These are phyloP conservation scores for Boletus edulis DNA, from an alignment of 768 basidiomycete species.

Conservation along the genomic window DNA sequence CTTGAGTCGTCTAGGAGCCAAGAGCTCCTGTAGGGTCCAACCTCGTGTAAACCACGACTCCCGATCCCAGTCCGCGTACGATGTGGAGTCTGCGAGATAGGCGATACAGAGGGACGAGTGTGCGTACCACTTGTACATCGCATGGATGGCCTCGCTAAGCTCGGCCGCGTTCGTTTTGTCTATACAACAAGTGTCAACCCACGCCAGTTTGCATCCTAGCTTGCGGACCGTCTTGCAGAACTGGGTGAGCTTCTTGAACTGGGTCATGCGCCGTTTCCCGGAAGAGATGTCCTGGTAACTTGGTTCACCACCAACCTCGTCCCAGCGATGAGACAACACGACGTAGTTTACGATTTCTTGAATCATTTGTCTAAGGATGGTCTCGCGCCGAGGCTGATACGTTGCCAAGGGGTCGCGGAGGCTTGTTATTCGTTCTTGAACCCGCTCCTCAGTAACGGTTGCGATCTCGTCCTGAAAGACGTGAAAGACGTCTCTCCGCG, in stretches of 20 bases:
- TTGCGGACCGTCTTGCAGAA: constrained; percentile 2
- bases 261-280: not conserved
- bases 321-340: constrained; percentile 17
- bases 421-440: not conserved
- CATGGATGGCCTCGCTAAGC: constrained; percentile 20
- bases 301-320: constrained; percentile 7
- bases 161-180: constrained; percentile 14
- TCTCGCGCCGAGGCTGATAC: constrained; percentile 2
- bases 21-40: not conserved
- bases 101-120: constrained; percentile 19
- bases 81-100: constrained; percentile 8
- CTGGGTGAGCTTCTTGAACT: constrained; percentile 1
- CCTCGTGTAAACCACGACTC: not conserved
- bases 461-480: constrained; percentile 6
- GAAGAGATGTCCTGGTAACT: constrained; percentile 2
- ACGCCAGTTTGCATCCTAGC: constrained; percentile 2
- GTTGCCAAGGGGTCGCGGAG: not conserved
- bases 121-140: constrained; percentile 25
- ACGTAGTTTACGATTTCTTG: constrained; percentile 10
- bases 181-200: constrained; percentile 23
- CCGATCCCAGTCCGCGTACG: not conserved
- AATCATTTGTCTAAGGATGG: constrained; percentile 6
- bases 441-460: constrained; percentile 1
- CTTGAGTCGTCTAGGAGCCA: constrained; percentile 14
- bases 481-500: constrained; percentile 1